Percentiles rank a stretch among this genome's conserved stretches.
These are phyloP conservation scores for Ceratobasidium sp. DNA, from an alignment of 1,284 basidiomycete genomes.

Conservation along the genomic window DNA sequence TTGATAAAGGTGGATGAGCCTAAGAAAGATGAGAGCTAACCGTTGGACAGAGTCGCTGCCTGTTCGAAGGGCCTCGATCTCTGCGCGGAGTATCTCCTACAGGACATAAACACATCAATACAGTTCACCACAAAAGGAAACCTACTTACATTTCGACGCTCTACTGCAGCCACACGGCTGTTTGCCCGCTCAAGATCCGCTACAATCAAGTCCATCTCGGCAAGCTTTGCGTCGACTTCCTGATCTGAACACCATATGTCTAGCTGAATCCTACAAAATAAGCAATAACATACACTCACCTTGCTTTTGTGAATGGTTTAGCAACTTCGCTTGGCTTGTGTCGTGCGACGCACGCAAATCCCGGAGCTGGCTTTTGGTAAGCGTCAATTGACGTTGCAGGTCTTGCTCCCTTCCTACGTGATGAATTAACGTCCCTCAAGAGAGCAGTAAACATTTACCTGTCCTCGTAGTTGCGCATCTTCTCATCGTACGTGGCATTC, in stretches of 20 bases:
- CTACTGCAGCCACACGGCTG: constrained; percentile 88
- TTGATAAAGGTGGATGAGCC: constrained; percentile 3
- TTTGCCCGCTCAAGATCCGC: constrained; percentile 94
- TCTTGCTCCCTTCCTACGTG: constrained; percentile 81
- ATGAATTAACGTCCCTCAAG: not conserved
- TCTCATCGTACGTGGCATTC: constrained; percentile 95
- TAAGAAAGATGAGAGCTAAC: constrained; percentile 58
- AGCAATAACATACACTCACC: constrained; percentile 59
- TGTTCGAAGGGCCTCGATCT: constrained; percentile 88
- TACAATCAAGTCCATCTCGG: constrained; percentile 91
- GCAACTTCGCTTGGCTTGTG: constrained; percentile 87
- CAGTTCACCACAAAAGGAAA: not conserved
- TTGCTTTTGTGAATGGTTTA: constrained; percentile 88
- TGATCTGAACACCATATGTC: constrained; percentile 71
- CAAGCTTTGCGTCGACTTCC: constrained; percentile 86
- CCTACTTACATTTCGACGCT: constrained; percentile 86
- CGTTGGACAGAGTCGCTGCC: constrained; percentile 80
- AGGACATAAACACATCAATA: constrained; percentile 16
- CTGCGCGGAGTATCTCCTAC: constrained; percentile 90
- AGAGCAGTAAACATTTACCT: constrained; percentile 62
- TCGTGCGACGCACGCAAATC: constrained; percentile 93
- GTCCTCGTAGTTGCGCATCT: constrained; percentile 93
- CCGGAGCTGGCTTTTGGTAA: constrained; percentile 87
- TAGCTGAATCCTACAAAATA: constrained; percentile 42
- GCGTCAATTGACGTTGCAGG: constrained; percentile 83